Conservation (phyloP, 1,139 yeast species). For the Geotrichum phurueaensis region DNA sequence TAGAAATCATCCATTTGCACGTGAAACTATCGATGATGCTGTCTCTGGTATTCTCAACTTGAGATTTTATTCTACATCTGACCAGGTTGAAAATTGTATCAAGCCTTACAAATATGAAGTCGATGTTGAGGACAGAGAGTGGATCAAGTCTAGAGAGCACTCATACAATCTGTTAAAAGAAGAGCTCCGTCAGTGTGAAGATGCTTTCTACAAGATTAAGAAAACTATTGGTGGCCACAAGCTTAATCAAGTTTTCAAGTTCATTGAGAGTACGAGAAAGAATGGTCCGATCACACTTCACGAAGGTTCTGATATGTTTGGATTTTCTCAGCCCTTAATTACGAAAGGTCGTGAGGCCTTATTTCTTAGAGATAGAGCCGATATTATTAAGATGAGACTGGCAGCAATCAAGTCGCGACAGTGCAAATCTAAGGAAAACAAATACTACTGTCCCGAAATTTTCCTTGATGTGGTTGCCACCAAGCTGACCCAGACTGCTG, state of each 20-base stretch:
- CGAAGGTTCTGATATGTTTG: slow-evolving; percentile 56
- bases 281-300: slow-evolving; percentile 75
- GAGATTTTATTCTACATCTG: slow-evolving; percentile 86
- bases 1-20: slow-evolving; percentile 78
- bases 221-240: slow-evolving; percentile 76
- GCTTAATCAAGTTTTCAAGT: slow-evolving; percentile 73
- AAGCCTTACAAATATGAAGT: slow-evolving; percentile 97
- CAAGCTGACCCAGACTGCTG: slow-evolving; percentile 87
- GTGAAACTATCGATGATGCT: slow-evolving; percentile 75
- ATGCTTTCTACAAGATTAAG: slow-evolving; percentile 55
- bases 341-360: slow-evolving; percentile 73
- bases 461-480: slow-evolving; percentile 90
- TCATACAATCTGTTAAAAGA: slow-evolving; percentile 69
- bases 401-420: slow-evolving; percentile 67
- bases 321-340: slow-evolving; percentile 66
- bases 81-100: slow-evolving; percentile 96
- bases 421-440: slow-evolving; percentile 73
- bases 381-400: slow-evolving; percentile 66
- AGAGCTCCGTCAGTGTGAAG: slow-evolving; percentile 78
- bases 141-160: slow-evolving; percentile 78
- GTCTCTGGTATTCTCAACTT: slow-evolving; percentile 72
- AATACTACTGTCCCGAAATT: slow-evolving; percentile 89
- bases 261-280: slow-evolving; percentile 46
- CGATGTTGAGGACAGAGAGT: slow-evolving; percentile 91
- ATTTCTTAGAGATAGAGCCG: slow-evolving; percentile 73